phyloP scores from a whole-genome alignment of 2,329 filamentous ascomycete species.

The Davidsoniella australis region DNA sequence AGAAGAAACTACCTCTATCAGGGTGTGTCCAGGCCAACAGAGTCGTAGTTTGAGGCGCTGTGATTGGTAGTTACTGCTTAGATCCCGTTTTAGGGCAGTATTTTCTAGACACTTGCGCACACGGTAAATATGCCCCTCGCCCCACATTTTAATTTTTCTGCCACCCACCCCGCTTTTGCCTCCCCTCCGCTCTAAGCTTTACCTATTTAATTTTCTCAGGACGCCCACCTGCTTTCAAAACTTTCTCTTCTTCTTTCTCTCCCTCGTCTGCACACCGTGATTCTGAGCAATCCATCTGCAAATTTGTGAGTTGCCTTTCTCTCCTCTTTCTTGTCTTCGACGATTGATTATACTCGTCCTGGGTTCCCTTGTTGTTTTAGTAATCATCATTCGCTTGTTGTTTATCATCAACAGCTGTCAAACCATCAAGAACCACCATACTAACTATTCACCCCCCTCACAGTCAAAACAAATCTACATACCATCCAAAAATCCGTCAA shows the following conservation, averaged over 20 bases:
- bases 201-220: constrained; percentile 11
- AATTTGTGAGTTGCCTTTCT: constrained; percentile 9
- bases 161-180: constrained; percentile 12
- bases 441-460: neutral
- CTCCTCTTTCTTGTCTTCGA: neutral
- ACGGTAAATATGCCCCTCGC: constrained; percentile 10
- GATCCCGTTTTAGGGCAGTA: constrained; percentile 11
- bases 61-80: too few species aligned
- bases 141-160: constrained; percentile 12
- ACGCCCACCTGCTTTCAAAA: constrained; percentile 7
- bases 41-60: too few species aligned
- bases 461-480: constrained; percentile 6
- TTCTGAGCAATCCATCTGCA: constrained; percentile 14
- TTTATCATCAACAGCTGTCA: neutral
- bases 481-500: constrained; percentile 17
- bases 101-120: constrained; percentile 8
- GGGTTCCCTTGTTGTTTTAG: neutral
- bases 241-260: constrained; percentile 13
- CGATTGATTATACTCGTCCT: neutral
- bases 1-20: too few species aligned
- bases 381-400: neutral
- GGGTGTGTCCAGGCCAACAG: too few species aligned
- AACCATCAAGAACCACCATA: neutral
- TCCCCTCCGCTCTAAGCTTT: constrained; percentile 4
- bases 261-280: constrained; percentile 13